Percentiles rank a stretch among this genome's conserved stretches.
These are phyloP conservation scores for Drechslerella dactyloides DNA, from an alignment of 2,329 filamentous ascomycete species.

Conservation along the genomic window DNA sequence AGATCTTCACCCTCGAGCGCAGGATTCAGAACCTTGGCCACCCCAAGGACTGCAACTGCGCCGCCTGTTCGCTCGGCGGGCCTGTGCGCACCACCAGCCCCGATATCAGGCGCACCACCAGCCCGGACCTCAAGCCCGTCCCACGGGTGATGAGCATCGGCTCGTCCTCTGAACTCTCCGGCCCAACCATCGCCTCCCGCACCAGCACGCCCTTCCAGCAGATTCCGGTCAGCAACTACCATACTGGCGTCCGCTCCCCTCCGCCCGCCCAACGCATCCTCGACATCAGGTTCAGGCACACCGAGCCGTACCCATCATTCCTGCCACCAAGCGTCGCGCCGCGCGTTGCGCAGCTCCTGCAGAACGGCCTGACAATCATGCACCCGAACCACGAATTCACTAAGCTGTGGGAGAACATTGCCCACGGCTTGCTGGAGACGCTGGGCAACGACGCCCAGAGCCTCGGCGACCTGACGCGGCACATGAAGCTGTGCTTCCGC, in stretches of 20 bases:
- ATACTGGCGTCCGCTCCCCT: slow-evolving; percentile 11
- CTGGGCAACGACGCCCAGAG: slow-evolving; percentile 21
- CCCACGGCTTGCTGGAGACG: slow-evolving; percentile 40
- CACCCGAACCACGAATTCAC: slow-evolving; percentile 37
- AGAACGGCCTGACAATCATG: slow-evolving; percentile 43
- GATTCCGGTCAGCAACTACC: neutral
- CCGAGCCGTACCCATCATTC: slow-evolving; percentile 36
- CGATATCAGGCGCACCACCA: slow-evolving; percentile 39
- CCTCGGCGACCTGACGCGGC: slow-evolving; percentile 45
- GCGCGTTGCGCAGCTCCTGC: slow-evolving; percentile 39
- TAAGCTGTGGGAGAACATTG: slow-evolving; percentile 49
- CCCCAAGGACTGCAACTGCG: slow-evolving; percentile 44
- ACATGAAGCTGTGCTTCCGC: slow-evolving; percentile 49
- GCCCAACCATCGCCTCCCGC: slow-evolving; percentile 36
- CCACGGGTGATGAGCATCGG: slow-evolving; percentile 41
- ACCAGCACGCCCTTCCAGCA: slow-evolving; percentile 45
- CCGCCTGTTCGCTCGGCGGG: slow-evolving; percentile 12
- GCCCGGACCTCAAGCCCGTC: slow-evolving; percentile 26
- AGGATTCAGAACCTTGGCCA: slow-evolving; percentile 36
- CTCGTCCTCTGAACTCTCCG: slow-evolving; percentile 39
- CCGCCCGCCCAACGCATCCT: slow-evolving; percentile 30
- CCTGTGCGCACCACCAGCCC: slow-evolving; percentile 23
- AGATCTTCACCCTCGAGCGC: slow-evolving; percentile 46
- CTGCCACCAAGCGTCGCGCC: slow-evolving; percentile 17
- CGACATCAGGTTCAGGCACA: slow-evolving; percentile 49